Conservation (phyloP, 2,329 filamentous ascomycete genomes). For the Trichoderma simmonsii region DNA sequence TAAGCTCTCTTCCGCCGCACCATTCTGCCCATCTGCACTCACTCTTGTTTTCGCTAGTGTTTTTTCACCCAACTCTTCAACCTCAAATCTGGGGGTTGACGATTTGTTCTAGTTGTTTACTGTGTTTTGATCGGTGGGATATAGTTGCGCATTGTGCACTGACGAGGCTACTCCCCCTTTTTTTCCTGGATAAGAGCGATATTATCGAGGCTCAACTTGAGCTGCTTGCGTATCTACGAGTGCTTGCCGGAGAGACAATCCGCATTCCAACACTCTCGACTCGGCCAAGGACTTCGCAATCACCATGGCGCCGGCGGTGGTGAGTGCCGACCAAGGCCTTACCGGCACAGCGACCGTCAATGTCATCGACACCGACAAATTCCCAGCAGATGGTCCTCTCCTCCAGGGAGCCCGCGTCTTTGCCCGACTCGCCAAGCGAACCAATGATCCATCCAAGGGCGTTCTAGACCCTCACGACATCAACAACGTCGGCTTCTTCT, state of each 20-base stretch:
- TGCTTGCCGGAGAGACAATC: slow-evolving; percentile 14
- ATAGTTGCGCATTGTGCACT: background rate
- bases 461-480: slow-evolving; percentile 54
- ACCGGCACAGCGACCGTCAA: slow-evolving; percentile 17
- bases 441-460: slow-evolving; percentile 44
- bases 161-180: slow-evolving; percentile 3
- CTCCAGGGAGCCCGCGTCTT: slow-evolving; percentile 42
- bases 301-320: slow-evolving; percentile 42
- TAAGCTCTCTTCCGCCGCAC: background rate
- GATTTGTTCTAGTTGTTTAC: background rate
- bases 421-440: slow-evolving; percentile 26
- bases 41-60: slow-evolving; percentile 5
- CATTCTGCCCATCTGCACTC: slow-evolving; percentile 22
- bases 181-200: slow-evolving; percentile 25
- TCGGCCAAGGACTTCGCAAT: no score
- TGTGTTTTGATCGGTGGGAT: background rate
- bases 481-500: slow-evolving; percentile 72
- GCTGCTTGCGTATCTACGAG: background rate
- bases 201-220: background rate
- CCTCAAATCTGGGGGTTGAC: background rate
- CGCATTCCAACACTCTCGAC: slow-evolving; percentile 24
- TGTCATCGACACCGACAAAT: slow-evolving; percentile 22
- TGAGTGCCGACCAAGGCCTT: slow-evolving; percentile 31
- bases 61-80: background rate
- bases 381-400: slow-evolving; percentile 40